Base-by-base conservation (phyloP, 208 protist genomes). In the Naegleria gruberi region DNA sequence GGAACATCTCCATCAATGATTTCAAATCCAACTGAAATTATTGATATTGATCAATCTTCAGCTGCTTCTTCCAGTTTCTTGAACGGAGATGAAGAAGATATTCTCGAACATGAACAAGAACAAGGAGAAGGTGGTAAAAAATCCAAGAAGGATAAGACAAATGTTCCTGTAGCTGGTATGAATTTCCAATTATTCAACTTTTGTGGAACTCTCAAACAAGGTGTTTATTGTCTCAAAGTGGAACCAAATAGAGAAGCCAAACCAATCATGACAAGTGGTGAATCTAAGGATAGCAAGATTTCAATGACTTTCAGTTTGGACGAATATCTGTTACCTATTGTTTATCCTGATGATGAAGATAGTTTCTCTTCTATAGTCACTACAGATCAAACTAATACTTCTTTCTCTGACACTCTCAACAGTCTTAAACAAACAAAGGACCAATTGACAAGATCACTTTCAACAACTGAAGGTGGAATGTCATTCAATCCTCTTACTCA, bases 151-250 rank as follows among this genome's bases (percentile, higher is more conserved):
- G 30, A 77, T 8, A 77, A 77, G 65, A 77, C 26, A 0, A n/a
- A 19, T 6, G 2, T 87, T 23, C 43, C 83, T 37, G 4, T 87
- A 17, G 43, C 30, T 87, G 23, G 34, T 23, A 40, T 87, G 8
- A 87, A 87, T n/a, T 34, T 34, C 26, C 41, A 34, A 87, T 87
- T 87, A 87, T 55, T 87, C 43, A 40, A 55, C 55, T 55, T 44
- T 55, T 42, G 43, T 42, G 44, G 44, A n/a, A 55, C 43, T 87
- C 37, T 87, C 30, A 55, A 55, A 37, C 65, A 77, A 77, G 65
- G 65, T 37, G 17, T 26, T 37, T 77, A 77, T n/a, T 26, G 26
- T 77, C 34, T 77, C 6, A 77, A 37, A 77, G 10, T 77, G 8
- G 7, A 77, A 5, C 7, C 65, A 37, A 37, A 77, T n/a, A 77